Evolutionary conservation across 1,284 basidiomycete genomes (phyloP).

Genomic region (Blastosporella zonata): DNA sequence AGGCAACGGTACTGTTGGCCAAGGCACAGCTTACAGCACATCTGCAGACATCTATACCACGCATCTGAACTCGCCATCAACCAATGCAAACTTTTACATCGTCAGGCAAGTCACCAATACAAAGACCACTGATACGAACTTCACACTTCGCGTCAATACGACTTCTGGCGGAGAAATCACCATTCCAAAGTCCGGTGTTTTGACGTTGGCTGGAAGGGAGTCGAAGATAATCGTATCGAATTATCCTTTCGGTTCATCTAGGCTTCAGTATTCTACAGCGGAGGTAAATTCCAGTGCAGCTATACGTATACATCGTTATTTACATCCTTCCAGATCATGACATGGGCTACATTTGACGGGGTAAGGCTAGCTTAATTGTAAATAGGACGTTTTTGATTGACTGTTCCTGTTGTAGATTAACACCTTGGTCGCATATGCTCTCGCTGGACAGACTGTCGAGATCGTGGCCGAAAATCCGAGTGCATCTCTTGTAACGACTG

Average conservation of each 20-base stretch:
- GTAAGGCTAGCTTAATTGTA: background rate
- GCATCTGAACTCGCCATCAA: constrained; percentile 30
- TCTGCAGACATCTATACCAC: constrained; percentile 36
- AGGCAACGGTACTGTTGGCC: constrained; percentile 31
- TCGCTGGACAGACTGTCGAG: constrained; percentile 34
- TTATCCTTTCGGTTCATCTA: constrained; percentile 37
- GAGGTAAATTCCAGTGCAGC: constrained; percentile 26
- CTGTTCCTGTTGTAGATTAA: constrained; percentile 24
- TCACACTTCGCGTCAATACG: constrained; percentile 34
- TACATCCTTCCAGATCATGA: constrained; percentile 12
- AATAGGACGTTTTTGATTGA: background rate
- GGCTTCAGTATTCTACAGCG: constrained; percentile 39
- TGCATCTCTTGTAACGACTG: constrained; percentile 14
- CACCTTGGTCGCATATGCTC: constrained; percentile 36
- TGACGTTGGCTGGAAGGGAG: constrained; percentile 40
- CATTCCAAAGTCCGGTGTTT: constrained; percentile 33
- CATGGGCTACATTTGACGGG: constrained; percentile 16
- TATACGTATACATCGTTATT: background rate
- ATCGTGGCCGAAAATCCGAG: constrained; percentile 24
- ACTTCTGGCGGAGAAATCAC: constrained; percentile 32
- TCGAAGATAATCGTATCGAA: constrained; percentile 45
- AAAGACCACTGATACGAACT: constrained; percentile 30
- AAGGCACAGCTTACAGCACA: constrained; percentile 32
- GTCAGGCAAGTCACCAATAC: constrained; percentile 39
- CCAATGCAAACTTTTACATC: constrained; percentile 42